These are phyloP conservation scores for Arthrocladium fulminans DNA, from an alignment of 2,329 filamentous ascomycete species.

Conservation along the genomic window DNA sequence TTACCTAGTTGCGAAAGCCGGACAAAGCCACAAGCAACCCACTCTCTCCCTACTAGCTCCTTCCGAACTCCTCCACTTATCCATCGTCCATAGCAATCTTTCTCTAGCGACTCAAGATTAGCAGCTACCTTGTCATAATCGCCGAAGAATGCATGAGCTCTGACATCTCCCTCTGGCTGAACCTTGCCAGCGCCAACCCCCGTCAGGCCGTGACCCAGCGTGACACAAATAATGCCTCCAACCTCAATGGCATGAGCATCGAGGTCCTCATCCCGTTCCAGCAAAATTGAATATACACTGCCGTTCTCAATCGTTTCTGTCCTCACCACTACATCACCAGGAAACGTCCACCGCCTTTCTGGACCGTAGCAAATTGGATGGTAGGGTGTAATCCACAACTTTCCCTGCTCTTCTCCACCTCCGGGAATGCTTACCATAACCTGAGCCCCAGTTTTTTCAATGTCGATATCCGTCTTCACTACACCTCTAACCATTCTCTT, in stretches of 20 bases:
- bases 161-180: slow-evolving; percentile 33
- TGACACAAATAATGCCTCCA: slow-evolving; percentile 43
- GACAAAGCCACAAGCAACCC: neutral
- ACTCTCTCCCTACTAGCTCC: slow-evolving; percentile 17
- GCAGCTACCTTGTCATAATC: slow-evolving; percentile 39
- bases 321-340: slow-evolving; percentile 34
- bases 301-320: slow-evolving; percentile 34
- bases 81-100: slow-evolving; percentile 34
- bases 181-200: too few species aligned
- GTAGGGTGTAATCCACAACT: slow-evolving; percentile 50
- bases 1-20: too few species aligned
- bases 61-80: slow-evolving; percentile 38
- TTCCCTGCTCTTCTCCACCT: neutral
- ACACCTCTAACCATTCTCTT: slow-evolving; percentile 43
- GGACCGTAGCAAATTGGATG: slow-evolving; percentile 44
- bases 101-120: slow-evolving; percentile 31
- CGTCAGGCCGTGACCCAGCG: slow-evolving; percentile 50
- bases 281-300: slow-evolving; percentile 48
- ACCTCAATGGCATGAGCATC: slow-evolving; percentile 45
- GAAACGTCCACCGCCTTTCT: slow-evolving; percentile 40
- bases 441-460: slow-evolving; percentile 25
- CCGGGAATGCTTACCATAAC: slow-evolving; percentile 39
- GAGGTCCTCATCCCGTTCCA: slow-evolving; percentile 38
- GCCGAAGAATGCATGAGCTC: slow-evolving; percentile 50
- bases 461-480: slow-evolving; percentile 42